These are phyloP conservation scores for Talaromyces sp. DNA, from an alignment of 2,329 filamentous ascomycete species.

Conservation along the genomic window DNA sequence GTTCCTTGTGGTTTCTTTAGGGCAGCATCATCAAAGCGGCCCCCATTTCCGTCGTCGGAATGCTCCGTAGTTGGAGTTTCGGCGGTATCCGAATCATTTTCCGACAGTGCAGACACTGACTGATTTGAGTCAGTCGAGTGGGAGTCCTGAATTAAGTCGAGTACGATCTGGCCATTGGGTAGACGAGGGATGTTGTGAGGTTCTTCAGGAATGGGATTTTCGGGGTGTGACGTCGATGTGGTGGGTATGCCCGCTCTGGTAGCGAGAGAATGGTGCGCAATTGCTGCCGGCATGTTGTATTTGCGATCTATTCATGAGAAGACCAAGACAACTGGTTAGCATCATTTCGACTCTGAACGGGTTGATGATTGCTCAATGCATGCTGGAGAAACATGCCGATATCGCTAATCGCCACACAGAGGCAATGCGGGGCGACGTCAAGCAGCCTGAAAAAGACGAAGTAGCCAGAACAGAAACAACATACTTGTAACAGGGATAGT, in stretches of 20 bases:
- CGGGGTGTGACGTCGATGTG: conserved; percentile 42
- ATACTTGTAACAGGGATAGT: not conserved
- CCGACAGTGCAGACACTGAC: conserved; percentile 27
- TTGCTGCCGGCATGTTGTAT: conserved; percentile 5
- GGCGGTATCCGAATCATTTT: conserved; percentile 34
- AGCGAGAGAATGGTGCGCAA: not conserved
- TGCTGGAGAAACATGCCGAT: not conserved
- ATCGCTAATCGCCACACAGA: not conserved
- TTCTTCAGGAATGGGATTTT: conserved; percentile 46
- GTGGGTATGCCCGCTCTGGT: conserved; percentile 24
- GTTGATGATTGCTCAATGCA: not conserved
- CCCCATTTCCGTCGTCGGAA: conserved; percentile 30
- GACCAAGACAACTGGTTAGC: not conserved
- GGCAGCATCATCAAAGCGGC: conserved; percentile 14
- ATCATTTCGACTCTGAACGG: not conserved
- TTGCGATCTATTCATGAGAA: not conserved
- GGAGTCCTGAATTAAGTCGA: conserved; percentile 26
- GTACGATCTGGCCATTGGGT: conserved; percentile 30
- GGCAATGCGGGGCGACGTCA: not conserved
- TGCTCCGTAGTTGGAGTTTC: conserved; percentile 40
- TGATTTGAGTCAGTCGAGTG: conserved; percentile 29
- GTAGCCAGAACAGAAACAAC: not conserved
- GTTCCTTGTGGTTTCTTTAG: conserved; percentile 12
- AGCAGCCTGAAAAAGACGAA: not conserved
- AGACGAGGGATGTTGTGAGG: conserved; percentile 34